These are phyloP conservation scores for Solanum arcanum DNA, from an alignment of 257 asterid genomes.

Conservation along the genomic window DNA sequence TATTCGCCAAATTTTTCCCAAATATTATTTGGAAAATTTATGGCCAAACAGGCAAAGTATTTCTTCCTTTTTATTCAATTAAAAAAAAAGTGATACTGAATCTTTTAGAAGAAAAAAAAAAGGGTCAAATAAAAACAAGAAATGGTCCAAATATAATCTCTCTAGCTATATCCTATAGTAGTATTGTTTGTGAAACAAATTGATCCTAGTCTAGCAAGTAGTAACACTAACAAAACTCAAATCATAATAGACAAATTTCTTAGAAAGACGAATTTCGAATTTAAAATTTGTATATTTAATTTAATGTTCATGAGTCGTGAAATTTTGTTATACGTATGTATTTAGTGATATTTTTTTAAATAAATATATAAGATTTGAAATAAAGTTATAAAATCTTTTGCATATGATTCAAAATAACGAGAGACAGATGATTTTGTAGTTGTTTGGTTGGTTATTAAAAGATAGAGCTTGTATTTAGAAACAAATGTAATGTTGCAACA, in stretches of 20 bases:
- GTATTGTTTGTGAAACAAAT: background rate
- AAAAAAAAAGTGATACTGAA: background rate
- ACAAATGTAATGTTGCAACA: background rate
- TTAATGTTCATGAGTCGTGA: background rate
- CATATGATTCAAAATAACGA: background rate
- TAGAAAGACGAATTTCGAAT: background rate
- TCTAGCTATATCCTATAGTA: background rate
- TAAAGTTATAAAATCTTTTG: background rate
- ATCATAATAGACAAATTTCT: background rate
- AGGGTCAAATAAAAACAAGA: background rate
- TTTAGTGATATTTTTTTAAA: background rate
- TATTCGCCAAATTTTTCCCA: no score
- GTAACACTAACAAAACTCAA: background rate
- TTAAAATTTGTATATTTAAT: background rate
- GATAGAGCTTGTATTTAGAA: background rate
- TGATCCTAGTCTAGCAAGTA: background rate
- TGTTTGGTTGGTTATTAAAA: background rate
- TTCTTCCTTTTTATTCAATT: background rate
- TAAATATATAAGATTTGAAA: background rate
- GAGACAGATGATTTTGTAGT: background rate
- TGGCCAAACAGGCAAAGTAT: background rate
- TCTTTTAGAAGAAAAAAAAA: background rate
- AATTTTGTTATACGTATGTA: background rate
- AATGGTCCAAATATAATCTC: background rate
- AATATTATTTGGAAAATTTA: no score